phyloP scores from a whole-genome alignment of 805 yeast species.

The Tetrapisispora phaffii region DNA sequence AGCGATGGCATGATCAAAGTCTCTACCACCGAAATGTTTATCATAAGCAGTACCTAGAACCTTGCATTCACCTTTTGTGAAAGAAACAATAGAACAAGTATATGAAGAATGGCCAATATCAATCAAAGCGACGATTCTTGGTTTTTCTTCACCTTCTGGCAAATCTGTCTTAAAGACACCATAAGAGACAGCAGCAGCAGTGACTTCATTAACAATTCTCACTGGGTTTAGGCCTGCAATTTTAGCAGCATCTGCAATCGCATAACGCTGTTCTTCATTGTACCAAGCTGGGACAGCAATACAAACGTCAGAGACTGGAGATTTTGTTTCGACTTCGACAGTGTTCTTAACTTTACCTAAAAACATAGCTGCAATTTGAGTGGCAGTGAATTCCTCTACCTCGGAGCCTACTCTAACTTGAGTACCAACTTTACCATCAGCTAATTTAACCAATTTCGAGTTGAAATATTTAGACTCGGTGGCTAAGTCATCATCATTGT shows the following conservation, averaged over 20 bases:
- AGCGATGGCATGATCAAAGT: slow-evolving; percentile 87
- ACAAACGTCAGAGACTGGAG: slow-evolving; percentile 73
- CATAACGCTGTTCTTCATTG: slow-evolving; percentile 93
- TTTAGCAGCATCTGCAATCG: slow-evolving; percentile 87
- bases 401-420: slow-evolving; percentile 79
- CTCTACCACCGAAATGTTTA: slow-evolving; percentile 97
- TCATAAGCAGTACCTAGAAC: slow-evolving; percentile 86
- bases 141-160: slow-evolving; percentile 73
- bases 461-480: slow-evolving; percentile 68
- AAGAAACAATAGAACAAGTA: slow-evolving; percentile 80
- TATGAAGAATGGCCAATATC: slow-evolving; percentile 96
- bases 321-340: slow-evolving; percentile 70
- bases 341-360: slow-evolving; percentile 80
- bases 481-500: slow-evolving; percentile 46
- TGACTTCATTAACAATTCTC: slow-evolving; percentile 91
- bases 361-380: slow-evolving; percentile 92
- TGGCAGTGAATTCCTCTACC: slow-evolving; percentile 67
- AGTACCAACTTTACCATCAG: slow-evolving; percentile 70
- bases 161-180: slow-evolving; percentile 97
- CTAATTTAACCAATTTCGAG: slow-evolving; percentile 56
- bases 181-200: slow-evolving; percentile 98
- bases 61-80: slow-evolving; percentile 94
- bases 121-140: slow-evolving; percentile 81
- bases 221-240: slow-evolving; percentile 98
- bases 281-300: slow-evolving; percentile 96